Percentiles rank a stretch among this genome's conserved stretches.
Evolutionary conservation across 352 stramenopile genomes (phyloP).

Genomic region (Pythium sukuiense): DNA sequence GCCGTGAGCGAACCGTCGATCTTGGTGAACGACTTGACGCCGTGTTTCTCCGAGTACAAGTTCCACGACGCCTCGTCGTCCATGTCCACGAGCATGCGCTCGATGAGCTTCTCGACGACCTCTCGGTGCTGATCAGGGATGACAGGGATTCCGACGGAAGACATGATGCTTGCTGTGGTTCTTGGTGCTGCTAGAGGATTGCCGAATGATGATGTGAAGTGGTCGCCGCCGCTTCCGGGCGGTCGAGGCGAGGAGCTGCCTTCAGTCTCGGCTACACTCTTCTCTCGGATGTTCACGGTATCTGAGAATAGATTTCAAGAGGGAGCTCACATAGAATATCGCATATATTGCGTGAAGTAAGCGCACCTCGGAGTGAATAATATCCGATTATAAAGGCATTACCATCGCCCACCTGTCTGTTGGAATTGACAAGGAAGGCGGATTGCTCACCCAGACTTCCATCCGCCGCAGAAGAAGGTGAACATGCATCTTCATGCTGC

Average conservation of each 20-base stretch:
- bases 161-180: conserved; percentile 18
- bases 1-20: conserved; percentile 63
- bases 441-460: not conserved
- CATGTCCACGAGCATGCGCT: conserved; percentile 54
- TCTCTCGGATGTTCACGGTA: not conserved
- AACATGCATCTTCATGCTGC: too few species aligned
- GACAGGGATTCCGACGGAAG: conserved; percentile 37
- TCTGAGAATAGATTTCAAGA: not conserved
- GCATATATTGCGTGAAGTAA: not conserved
- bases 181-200: not conserved
- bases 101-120: conserved; percentile 50
- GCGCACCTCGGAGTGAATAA: not conserved
- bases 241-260: not conserved
- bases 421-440: not conserved
- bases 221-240: not conserved
- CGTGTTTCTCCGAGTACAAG: conserved; percentile 67
- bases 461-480: too few species aligned
- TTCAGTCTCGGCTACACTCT: not conserved
- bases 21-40: conserved; percentile 63
- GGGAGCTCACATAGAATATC: not conserved
- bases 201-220: not conserved
- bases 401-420: not conserved
- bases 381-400: not conserved
- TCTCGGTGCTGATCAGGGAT: conserved; percentile 55
- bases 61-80: conserved; percentile 57